Percentiles rank a stretch among this genome's conserved stretches.
phyloP scores from a whole-genome alignment of 2,329 filamentous ascomycete genomes.

The Chrysosporium keratinophilum region DNA sequence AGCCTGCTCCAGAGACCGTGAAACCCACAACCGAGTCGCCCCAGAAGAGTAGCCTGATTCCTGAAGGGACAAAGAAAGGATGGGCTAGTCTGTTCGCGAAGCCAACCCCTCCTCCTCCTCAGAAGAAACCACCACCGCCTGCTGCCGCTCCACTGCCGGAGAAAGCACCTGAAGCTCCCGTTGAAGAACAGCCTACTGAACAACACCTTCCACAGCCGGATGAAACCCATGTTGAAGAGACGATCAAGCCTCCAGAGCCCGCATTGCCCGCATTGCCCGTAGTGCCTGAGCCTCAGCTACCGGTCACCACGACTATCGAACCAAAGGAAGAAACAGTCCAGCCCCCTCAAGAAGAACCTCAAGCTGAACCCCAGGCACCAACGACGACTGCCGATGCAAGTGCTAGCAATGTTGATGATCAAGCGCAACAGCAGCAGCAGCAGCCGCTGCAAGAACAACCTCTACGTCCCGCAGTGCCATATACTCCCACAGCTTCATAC shows the following conservation, averaged over 20 bases:
- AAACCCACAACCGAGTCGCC: constrained; percentile 17
- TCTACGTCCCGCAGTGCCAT: constrained; percentile 52
- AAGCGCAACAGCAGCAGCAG: constrained; percentile 69
- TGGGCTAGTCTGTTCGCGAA: constrained; percentile 72
- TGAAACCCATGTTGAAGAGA: constrained; percentile 28
- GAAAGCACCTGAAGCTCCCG: constrained; percentile 14
- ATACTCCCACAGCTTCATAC: constrained; percentile 53
- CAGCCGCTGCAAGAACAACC: constrained; percentile 72
- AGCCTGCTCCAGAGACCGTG: constrained; percentile 20
- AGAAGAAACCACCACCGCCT: constrained; percentile 43
- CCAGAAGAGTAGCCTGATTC: constrained; percentile 27
- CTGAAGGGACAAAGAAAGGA: constrained; percentile 36
- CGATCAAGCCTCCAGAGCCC: constrained; percentile 28
- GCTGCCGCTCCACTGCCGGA: constrained; percentile 18
- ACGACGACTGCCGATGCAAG: constrained; percentile 26
- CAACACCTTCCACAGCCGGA: constrained; percentile 16
- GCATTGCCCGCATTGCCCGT: constrained; percentile 22
- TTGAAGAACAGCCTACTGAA: constrained; percentile 15
- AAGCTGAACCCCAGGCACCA: constrained; percentile 29
- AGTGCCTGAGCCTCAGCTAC: constrained; percentile 6
- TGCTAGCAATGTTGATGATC: constrained; percentile 30
- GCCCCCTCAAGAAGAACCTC: constrained; percentile 30
- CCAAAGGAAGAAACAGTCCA: constrained; percentile 39
- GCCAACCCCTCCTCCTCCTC: constrained; percentile 41
- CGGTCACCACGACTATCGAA: constrained; percentile 22